phyloP scores from a whole-genome alignment of 2,329 filamentous ascomycete genomes.

The Chrysoporthe puriensis region DNA sequence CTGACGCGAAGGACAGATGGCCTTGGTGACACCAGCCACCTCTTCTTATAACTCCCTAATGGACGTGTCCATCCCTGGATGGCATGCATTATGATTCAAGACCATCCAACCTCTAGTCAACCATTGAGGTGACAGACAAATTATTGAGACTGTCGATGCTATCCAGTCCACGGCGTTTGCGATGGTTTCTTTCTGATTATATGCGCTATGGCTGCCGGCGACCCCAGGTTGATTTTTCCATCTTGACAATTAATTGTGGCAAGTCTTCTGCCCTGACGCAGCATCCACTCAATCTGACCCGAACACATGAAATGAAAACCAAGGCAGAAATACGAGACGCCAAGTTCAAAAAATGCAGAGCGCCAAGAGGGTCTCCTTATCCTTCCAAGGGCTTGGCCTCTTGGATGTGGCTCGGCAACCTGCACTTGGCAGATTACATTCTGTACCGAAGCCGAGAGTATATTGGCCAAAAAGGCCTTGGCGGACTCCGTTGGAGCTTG shows the following conservation, averaged over 20 bases:
- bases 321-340: conserved; percentile 9
- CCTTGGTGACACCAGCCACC: no score
- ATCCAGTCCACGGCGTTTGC: neutral
- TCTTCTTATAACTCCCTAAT: no score
- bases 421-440: conserved; percentile 13
- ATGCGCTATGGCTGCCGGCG: no score
- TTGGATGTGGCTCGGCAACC: conserved; percentile 3
- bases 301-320: neutral
- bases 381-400: conserved; percentile 15
- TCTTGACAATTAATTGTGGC: neutral
- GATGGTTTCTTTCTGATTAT: neutral
- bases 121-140: no score
- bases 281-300: neutral
- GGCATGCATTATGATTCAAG: no score
- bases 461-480: conserved; percentile 11
- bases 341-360: neutral
- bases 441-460: neutral
- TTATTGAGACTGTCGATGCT: no score
- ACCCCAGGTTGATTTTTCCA: neutral
- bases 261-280: neutral
- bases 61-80: no score
- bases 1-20: no score
- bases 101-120: no score
- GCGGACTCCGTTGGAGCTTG: conserved; percentile 1
- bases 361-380: neutral